Base-by-base conservation (phyloP, 305 asterid species). In the Euphrasia arctica region DNA sequence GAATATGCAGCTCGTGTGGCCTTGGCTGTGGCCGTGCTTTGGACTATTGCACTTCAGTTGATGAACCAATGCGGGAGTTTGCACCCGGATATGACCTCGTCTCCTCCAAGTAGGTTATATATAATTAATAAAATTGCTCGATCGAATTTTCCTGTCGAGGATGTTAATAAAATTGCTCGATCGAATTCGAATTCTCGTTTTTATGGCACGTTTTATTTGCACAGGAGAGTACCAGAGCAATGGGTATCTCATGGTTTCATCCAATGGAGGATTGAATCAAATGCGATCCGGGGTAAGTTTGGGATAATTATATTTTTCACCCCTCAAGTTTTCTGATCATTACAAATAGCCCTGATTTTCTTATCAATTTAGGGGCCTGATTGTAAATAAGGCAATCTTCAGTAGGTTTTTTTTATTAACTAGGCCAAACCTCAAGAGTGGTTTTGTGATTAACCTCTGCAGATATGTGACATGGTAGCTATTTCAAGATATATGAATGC, bases 381-480 rank as follows among this genome's bases (percentile, higher is more conserved):
- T n/a, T n/a, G n/a, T n/a, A n/a, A n/a, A n/a, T n/a, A n/a, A n/a
- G n/a, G n/a, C n/a, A n/a, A n/a, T n/a, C n/a, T n/a, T n/a, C n/a
- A n/a, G n/a, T n/a, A n/a, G n/a, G n/a, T n/a, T n/a, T 18, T 8
- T 25, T 22, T 25, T 22, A 3, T 4, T 25, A 54, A 54, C 25
- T 54, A 54, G 32, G 34, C 13, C 29, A 54, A 54, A 54, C 13
- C 27, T 54, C 9, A 54, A 10, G 13, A 13, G 13, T 27, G 0
- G 36, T 22, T 54, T 54, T 54, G 34, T 5, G 9, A 54, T 25
- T 54, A 0, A 5, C 14, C 13, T 9, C 25, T 27, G 5, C 66
- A 62, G 66, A 62, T 62, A 25, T 62, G 66, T 62, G 66, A 62
- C 57, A 45, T 62, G 66, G 66, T 58, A 36, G 63, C 63, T 15